A percentile compares a stretch with the other conserved stretches of the same genome.
Evolutionary conservation across 345 rosid genomes (phyloP).

Genomic region (Microthlaspi erraticum): DNA sequence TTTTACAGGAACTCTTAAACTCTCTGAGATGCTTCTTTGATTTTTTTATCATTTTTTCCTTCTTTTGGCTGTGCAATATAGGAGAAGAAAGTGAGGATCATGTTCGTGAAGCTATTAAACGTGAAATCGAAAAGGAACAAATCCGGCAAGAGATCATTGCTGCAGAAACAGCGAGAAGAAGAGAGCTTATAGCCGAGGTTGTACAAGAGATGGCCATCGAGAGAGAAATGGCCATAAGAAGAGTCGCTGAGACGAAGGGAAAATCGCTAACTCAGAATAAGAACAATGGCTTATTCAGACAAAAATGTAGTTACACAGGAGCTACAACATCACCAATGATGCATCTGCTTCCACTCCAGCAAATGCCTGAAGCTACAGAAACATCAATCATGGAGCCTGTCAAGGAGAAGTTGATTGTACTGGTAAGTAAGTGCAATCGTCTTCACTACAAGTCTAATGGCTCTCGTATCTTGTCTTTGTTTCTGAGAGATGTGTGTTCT

Average conservation of each 20-base stretch:
- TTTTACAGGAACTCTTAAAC: too few species aligned
- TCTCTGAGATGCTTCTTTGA: too few species aligned
- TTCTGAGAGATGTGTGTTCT: constrained; percentile 23
- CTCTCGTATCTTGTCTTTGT: neutral
- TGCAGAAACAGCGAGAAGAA: constrained; percentile 42
- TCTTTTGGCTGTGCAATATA: too few species aligned
- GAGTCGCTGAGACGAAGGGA: constrained; percentile 1
- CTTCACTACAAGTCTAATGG: too few species aligned
- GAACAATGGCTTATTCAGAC: constrained; percentile 13
- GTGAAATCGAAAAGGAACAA: constrained; percentile 51
- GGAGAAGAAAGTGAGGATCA: constrained; percentile 5
- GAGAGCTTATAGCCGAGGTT: constrained; percentile 52
- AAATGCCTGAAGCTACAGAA: neutral
- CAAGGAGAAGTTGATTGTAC: constrained; percentile 47
- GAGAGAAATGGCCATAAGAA: constrained; percentile 45
- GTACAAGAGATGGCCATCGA: constrained; percentile 55
- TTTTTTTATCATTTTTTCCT: neutral
- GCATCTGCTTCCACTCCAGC: constrained; percentile 16
- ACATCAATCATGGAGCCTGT: constrained; percentile 23
- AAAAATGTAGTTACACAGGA: neutral
- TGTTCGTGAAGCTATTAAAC: constrained; percentile 32
- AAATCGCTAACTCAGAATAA: constrained; percentile 24
- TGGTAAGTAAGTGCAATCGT: constrained; percentile 46
- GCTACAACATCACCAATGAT: constrained; percentile 19
- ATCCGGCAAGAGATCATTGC: constrained; percentile 53